A percentile compares a stretch with the other conserved stretches of the same genome.
Conservation (phyloP, 179 eudicot species). For the Drosera spatulata region DNA sequence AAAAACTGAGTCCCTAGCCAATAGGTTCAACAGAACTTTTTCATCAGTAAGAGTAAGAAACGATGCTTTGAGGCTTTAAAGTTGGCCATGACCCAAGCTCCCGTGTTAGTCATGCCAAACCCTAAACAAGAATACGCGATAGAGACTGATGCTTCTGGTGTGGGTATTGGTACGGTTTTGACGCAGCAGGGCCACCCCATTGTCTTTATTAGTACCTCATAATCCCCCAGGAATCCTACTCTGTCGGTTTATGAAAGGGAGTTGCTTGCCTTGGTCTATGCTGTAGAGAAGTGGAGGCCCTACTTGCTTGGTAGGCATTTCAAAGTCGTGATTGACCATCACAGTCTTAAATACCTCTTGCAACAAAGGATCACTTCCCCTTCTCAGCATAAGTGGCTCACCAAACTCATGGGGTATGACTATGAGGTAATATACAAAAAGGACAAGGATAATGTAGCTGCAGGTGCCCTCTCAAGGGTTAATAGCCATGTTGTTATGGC, state of each 20-base stretch:
- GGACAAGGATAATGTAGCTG: background rate
- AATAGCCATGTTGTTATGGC: background rate
- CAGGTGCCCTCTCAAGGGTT: background rate
- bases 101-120: background rate
- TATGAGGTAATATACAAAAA: background rate
- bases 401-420: background rate
- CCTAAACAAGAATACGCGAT: background rate
- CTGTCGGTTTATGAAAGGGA: background rate
- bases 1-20: no score
- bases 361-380: background rate
- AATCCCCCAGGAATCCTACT: background rate
- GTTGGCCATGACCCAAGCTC: background rate
- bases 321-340: background rate
- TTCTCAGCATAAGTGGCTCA: background rate
- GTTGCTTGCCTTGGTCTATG: background rate
- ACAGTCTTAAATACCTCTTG: background rate
- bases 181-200: constrained; percentile 2
- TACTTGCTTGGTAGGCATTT: background rate
- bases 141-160: background rate
- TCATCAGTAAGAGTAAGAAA: no score
- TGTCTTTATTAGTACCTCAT: background rate
- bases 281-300: background rate
- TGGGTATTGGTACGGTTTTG: background rate
- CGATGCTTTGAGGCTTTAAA: background rate
- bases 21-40: no score